A percentile compares a stretch with the other conserved stretches of the same genome.
Conservation (phyloP, 2,329 filamentous ascomycete species). For the Penicillium sp. region DNA sequence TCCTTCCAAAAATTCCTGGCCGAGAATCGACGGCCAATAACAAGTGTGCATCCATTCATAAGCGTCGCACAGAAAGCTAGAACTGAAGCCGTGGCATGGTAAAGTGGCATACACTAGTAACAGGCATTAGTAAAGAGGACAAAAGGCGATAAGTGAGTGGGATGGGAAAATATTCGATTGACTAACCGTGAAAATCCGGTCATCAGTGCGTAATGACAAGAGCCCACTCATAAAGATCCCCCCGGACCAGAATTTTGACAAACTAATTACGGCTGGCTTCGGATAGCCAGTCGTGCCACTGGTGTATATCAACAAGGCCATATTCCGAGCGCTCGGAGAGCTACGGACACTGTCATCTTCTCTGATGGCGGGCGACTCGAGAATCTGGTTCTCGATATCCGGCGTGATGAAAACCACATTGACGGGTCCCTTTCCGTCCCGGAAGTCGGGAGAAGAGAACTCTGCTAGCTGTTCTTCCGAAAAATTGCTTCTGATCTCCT, state of each 20-base stretch:
- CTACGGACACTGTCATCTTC: conserved; percentile 56
- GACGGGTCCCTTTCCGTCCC: conserved; percentile 45
- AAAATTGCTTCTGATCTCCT: conserved; percentile 55
- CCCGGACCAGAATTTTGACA: conserved; percentile 60
- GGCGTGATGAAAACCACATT: conserved; percentile 60
- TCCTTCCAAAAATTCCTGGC: conserved; percentile 74
- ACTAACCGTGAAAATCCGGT: conserved; percentile 71
- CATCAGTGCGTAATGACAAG: conserved; percentile 56
- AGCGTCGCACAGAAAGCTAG: conserved; percentile 64
- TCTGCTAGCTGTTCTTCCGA: conserved; percentile 37
- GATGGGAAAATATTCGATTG: background rate
- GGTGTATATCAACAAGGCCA: conserved; percentile 76
- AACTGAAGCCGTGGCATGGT: conserved; percentile 74
- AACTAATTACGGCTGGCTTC: conserved; percentile 73
- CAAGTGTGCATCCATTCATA: conserved; percentile 59
- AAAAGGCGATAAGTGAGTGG: background rate
- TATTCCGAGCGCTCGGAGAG: conserved; percentile 50
- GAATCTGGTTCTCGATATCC: conserved; percentile 54
- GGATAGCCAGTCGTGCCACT: conserved; percentile 82
- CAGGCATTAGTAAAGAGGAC: background rate
- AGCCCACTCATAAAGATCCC: conserved; percentile 53
- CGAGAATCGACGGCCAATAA: conserved; percentile 74
- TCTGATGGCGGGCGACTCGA: conserved; percentile 51
- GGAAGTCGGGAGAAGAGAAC: conserved; percentile 38
- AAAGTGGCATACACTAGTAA: conserved; percentile 74